A percentile compares a stretch with the other conserved stretches of the same genome.
phyloP scores from a whole-genome alignment of 805 yeast genomes.

The Pichia sporocuriosa region DNA sequence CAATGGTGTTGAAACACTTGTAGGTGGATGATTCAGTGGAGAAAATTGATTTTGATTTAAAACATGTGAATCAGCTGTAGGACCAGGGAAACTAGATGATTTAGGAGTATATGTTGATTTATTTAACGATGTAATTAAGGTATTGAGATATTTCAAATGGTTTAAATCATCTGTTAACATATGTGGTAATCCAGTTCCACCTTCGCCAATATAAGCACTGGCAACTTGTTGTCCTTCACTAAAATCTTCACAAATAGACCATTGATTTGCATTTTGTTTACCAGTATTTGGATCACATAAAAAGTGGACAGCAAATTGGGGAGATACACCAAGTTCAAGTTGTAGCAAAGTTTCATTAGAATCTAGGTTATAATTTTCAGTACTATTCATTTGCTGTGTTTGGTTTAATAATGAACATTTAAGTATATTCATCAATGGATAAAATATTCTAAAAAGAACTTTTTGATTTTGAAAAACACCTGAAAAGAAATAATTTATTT shows the following conservation, averaged over 20 bases:
- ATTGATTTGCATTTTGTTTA: conserved; percentile 49
- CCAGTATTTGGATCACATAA: conserved; percentile 41
- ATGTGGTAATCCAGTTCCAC: conserved; percentile 62
- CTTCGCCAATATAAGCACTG: conserved; percentile 51
- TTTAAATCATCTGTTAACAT: conserved; percentile 49
- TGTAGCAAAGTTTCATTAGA: conserved; percentile 35
- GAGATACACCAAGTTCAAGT: conserved; percentile 41
- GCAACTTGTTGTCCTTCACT: conserved; percentile 79
- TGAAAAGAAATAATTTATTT: conserved; percentile 71
- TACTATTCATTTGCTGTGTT: conserved; percentile 19
- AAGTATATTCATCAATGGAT: conserved; percentile 53
- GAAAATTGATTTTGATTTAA: conserved; percentile 5
- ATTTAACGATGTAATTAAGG: conserved; percentile 26
- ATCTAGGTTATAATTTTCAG: conserved; percentile 17
- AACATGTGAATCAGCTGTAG: conserved; percentile 6
- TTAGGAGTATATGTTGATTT: conserved; percentile 20
- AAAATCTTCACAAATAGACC: conserved; percentile 81
- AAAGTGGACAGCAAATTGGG: conserved; percentile 75
- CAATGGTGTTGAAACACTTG: conserved; percentile 7
- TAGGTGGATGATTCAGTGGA: conserved; percentile 2
- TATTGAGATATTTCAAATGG: conserved; percentile 29
- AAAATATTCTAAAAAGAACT: conserved; percentile 66
- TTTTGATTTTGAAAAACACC: conserved; percentile 63
- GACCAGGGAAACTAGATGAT: conserved; percentile 1
- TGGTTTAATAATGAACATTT: conserved; percentile 51